Evolutionary conservation across 495 filamentous ascomycete species (phyloP), one percentile per base, ranked within the genome.

Genomic region (Bombardia bombarda): DNA sequence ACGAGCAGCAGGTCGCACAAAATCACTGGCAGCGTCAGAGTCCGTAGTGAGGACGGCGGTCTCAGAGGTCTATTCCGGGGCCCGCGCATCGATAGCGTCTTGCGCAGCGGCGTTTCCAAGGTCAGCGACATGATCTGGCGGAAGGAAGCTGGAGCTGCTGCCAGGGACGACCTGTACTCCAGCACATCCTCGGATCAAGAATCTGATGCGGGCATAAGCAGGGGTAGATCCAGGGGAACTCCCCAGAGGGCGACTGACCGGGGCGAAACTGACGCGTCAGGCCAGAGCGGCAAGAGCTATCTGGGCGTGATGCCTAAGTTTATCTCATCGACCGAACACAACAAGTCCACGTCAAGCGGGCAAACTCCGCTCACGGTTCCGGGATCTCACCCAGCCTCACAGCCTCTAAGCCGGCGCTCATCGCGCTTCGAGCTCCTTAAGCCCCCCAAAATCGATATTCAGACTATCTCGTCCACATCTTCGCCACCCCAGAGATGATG

Each of bases 391-490:
- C 54, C 59, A 20, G 40, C 54, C 8, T 60, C 62, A 23, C 50
- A 44, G 19, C 55, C 60, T 3, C 37, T 61, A n/a, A 64, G 58
- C 40, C 66, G 61, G 17, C 52, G 62, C 7, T 69, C 70, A 3
- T 67, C 68, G 7, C 58, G 71, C 9, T 74, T 74, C 40, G 71
- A 80, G 21, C 60, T 67, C 5, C 68, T 84, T 36, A 75, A 79
- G 43, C 77, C 79, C 10, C 81, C 82, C 4, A 67, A 68, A 34
- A 79, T 84, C 45, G 76, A 85, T 43, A 56, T 85, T 26, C 70
- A 74, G 51, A 57, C 58, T 48, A 55, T 73, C 34, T 75, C 72
- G 5, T 65, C 72, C 12, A 57, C 56, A 1, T 53, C 60, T 4
- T 61, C 67, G 2, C 66, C 67, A 12, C 50, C 66, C 36, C 43